These are phyloP conservation scores for Mortierella polycephala DNA, from an alignment of 371 early-diverging fungal species.

Conservation along the genomic window DNA sequence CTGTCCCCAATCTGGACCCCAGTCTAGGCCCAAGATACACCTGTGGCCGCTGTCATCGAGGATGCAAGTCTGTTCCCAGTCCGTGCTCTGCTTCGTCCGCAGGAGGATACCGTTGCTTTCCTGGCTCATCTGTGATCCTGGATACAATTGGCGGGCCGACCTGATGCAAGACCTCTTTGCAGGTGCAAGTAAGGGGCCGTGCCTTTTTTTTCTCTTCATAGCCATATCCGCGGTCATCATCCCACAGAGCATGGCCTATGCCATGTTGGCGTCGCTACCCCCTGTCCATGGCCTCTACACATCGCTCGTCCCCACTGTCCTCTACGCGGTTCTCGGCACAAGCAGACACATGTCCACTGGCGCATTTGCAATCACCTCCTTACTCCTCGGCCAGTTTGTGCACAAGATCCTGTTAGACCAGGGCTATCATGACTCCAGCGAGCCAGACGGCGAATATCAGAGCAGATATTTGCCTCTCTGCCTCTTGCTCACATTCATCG, in stretches of 20 bases:
- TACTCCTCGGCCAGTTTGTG: conserved; percentile 59
- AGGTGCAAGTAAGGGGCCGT: conserved; percentile 44
- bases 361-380: conserved; percentile 61
- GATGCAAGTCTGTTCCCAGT: too few species aligned
- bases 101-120: conserved; percentile 36
- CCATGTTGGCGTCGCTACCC: conserved; percentile 62
- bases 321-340: conserved; percentile 61
- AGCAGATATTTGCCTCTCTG: conserved; percentile 46
- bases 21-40: too few species aligned
- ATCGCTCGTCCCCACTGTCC: conserved; percentile 57
- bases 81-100: conserved; percentile 2
- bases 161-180: conserved; percentile 56
- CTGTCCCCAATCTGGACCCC: too few species aligned
- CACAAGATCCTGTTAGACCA: conserved; percentile 39
- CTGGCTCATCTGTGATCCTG: conserved; percentile 52
- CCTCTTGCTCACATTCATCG: conserved; percentile 52
- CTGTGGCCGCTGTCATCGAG: too few species aligned
- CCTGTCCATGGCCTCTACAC: conserved; percentile 67
- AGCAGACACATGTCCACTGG: conserved; percentile 59
- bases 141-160: conserved; percentile 33
- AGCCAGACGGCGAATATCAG: conserved; percentile 24
- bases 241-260: conserved; percentile 70
- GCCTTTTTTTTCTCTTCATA: conserved; percentile 10
- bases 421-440: not conserved
- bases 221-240: conserved; percentile 63